Percentiles rank a stretch among this genome's conserved stretches.
phyloP scores from a whole-genome alignment of 305 asterid genomes.

The Fraxinus latifolia region DNA sequence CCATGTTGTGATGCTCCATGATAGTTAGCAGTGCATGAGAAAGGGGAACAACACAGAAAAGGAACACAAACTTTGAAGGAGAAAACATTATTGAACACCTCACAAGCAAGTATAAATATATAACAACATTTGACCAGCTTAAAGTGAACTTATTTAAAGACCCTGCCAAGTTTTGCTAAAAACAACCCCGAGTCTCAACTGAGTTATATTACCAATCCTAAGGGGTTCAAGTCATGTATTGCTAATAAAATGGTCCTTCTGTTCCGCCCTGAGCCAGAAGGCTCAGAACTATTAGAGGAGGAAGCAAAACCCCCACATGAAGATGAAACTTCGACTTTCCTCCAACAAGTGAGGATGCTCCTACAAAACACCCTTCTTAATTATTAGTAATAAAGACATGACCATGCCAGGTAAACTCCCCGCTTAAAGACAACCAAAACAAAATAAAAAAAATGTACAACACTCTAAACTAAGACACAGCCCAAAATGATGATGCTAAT shows the following conservation, averaged over 20 bases:
- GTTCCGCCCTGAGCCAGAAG: neutral
- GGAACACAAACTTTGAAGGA: neutral
- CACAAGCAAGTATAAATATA: neutral
- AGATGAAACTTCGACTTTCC: neutral
- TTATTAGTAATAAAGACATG: neutral
- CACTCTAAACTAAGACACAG: neutral
- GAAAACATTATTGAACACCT: neutral
- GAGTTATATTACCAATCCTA: neutral
- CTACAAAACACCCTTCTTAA: neutral
- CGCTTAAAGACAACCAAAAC: neutral
- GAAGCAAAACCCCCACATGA: neutral
- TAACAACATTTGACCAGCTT: neutral
- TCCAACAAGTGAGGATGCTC: neutral
- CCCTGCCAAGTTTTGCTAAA: neutral
- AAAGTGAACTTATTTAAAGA: neutral
- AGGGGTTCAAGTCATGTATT: neutral
- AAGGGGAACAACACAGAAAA: neutral
- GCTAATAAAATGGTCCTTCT: neutral
- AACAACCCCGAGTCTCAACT: neutral
- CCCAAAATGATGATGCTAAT: neutral
- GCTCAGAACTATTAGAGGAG: neutral
- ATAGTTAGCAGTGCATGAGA: neutral
- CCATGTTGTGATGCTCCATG: neutral
- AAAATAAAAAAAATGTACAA: neutral
- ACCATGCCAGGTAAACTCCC: neutral